Conservation (phyloP, 1,139 yeast genomes). For the Trichomonascaceae sp. region DNA sequence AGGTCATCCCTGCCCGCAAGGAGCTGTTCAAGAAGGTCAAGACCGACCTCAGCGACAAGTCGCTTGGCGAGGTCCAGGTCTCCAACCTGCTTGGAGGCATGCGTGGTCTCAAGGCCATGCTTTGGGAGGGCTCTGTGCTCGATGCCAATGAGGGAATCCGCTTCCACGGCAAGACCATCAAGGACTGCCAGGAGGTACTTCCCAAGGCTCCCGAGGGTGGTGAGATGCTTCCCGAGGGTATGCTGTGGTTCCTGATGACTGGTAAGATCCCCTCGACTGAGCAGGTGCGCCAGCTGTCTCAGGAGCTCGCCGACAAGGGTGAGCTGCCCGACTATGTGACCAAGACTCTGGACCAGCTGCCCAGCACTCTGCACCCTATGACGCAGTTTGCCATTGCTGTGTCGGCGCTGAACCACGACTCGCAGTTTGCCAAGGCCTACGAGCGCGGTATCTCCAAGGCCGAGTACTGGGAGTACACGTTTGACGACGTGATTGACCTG, state of each 20-base stretch:
- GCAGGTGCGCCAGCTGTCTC: slow-evolving; percentile 64
- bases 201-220: slow-evolving; percentile 42
- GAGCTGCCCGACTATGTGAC: slow-evolving; percentile 73
- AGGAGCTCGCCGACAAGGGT: slow-evolving; percentile 78
- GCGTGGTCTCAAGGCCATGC: slow-evolving; percentile 39
- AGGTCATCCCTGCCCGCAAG: slow-evolving; percentile 31
- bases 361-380: slow-evolving; percentile 90
- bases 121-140: slow-evolving; percentile 43
- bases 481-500: slow-evolving; percentile 78
- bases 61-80: slow-evolving; percentile 34
- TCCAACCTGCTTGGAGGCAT: slow-evolving; percentile 39
- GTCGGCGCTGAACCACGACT: slow-evolving; percentile 81
- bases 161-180: slow-evolving; percentile 41
- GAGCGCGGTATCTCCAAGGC: slow-evolving; percentile 78
- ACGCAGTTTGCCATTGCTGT: slow-evolving; percentile 92
- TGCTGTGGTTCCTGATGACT: slow-evolving; percentile 83
- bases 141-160: slow-evolving; percentile 42
- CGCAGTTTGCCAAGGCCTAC: slow-evolving; percentile 82
- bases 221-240: slow-evolving; percentile 61
- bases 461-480: slow-evolving; percentile 87
- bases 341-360: slow-evolving; percentile 71
- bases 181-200: slow-evolving; percentile 34
- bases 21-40: slow-evolving; percentile 30
- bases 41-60: slow-evolving; percentile 21
- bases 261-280: slow-evolving; percentile 75